Percentiles rank a stretch among this genome's conserved stretches.
Evolutionary conservation across 176 grass and related monocot species (phyloP).

Genomic region (Saccharum officinarum): DNA sequence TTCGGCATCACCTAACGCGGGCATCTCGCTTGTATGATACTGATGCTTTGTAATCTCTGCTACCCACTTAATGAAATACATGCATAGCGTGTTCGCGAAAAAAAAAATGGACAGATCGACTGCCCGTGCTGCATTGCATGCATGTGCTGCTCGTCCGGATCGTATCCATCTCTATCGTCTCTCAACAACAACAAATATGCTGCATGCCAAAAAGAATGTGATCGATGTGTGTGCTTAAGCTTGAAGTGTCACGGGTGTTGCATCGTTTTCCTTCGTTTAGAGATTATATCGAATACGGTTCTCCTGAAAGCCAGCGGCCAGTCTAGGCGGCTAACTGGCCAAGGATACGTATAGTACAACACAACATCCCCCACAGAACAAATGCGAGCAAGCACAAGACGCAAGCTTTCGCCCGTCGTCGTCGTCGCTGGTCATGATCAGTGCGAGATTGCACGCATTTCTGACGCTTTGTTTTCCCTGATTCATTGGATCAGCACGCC

Average conservation of each 20-base stretch:
- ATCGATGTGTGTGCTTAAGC: background rate
- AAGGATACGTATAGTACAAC: no score
- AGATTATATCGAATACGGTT: slow-evolving; percentile 25
- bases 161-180: background rate
- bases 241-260: slow-evolving; percentile 22
- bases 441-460: background rate
- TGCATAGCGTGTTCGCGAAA: no score
- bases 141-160: background rate
- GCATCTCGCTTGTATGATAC: no score
- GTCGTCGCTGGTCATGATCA: no score
- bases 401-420: background rate
- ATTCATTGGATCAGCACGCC: background rate
- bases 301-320: background rate
- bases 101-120: no score
- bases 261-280: slow-evolving; percentile 16
- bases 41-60: no score
- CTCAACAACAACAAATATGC: background rate
- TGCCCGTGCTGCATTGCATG: background rate
- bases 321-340: background rate
- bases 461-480: background rate
- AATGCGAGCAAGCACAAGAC: background rate
- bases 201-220: background rate
- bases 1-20: no score
- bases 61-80: no score
- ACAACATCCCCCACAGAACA: background rate